Percentiles rank a stretch among this genome's conserved stretches.
Evolutionary conservation across 306 rosid genomes (phyloP).

Genomic region (Biancaea sappan): DNA sequence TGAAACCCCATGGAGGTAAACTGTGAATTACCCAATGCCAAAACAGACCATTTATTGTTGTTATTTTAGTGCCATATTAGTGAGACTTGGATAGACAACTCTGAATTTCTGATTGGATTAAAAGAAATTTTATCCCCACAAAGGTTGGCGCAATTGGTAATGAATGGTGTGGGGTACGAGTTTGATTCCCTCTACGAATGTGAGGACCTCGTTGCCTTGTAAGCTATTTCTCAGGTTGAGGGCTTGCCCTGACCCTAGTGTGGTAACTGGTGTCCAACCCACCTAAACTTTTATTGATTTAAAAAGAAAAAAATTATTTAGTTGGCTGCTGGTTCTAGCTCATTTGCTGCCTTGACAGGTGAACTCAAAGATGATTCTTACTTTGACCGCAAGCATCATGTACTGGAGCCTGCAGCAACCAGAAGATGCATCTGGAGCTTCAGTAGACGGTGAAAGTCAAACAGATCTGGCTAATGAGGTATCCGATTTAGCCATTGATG

Average conservation of each 20-base stretch:
- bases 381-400: conserved; percentile 92
- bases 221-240: no score
- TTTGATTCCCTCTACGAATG: no score
- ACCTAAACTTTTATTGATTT: no score
- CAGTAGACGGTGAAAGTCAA: conserved; percentile 42
- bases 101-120: conserved; percentile 25
- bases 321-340: conserved; percentile 1
- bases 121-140: conserved; percentile 16
- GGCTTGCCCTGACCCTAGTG: no score
- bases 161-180: no score
- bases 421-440: conserved; percentile 34
- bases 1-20: no score
- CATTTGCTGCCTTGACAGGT: conserved; percentile 56
- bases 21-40: background rate
- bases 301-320: no score
- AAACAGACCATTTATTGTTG: conserved; percentile 2
- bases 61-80: no score
- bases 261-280: no score
- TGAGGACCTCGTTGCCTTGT: no score
- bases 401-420: conserved; percentile 89
- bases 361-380: conserved; percentile 96
- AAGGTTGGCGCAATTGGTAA: no score
- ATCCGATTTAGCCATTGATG: conserved; percentile 52
- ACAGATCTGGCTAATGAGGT: conserved; percentile 41
- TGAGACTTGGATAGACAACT: background rate